Base-by-base conservation (phyloP, 257 asterid genomes). In the Paraleonurus japonicus region DNA sequence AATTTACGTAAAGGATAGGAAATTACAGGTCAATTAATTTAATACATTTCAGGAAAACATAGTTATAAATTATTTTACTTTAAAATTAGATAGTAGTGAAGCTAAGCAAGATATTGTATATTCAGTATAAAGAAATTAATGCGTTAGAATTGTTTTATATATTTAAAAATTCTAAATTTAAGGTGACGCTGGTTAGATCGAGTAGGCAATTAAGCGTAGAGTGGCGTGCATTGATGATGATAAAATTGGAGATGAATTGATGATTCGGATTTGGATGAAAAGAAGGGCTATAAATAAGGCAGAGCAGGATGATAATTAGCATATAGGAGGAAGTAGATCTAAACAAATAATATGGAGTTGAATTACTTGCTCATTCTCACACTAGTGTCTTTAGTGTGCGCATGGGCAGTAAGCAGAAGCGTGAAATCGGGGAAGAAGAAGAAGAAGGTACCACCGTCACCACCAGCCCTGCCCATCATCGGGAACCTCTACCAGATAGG, bases 401-500 rank as follows among this genome's bases (percentile, higher is more conserved):
- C 6, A 47, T 47, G 54, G 54, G 20, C 20, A 47, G 20, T 47
- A 47, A 16, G 1, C 54, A n/a, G 10, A 47, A 47, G 54, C 5
- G 3, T 66, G 13, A 33, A 1, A 11, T 27, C 27, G 2, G 7
- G 15, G n/a, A n/a, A n/a, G 37, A n/a, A 47, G 54, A 41, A 7
- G 3, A 55, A 37, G 70, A 57, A 43, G 26, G 20, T 13, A 9
- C 80, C 77, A 7, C 87, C 86, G 5, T 79, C 81, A 0, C 84
- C 86, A 0, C 78, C 79, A 13, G 53, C 37, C n/a, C 79, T 82
- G 12, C 87, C 84, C 8, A 5, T 82, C 15, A 30, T 79, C 19
- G 84, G 84, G 43, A 82, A 80, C 79, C 80, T 81, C 20, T 81
- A 83, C 39, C 85, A 78, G 9, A 17, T 80, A 16, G 80, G 78